These are phyloP conservation scores for Teunomyces gatunensis DNA, from an alignment of 805 yeast genomes.

Conservation along the genomic window DNA sequence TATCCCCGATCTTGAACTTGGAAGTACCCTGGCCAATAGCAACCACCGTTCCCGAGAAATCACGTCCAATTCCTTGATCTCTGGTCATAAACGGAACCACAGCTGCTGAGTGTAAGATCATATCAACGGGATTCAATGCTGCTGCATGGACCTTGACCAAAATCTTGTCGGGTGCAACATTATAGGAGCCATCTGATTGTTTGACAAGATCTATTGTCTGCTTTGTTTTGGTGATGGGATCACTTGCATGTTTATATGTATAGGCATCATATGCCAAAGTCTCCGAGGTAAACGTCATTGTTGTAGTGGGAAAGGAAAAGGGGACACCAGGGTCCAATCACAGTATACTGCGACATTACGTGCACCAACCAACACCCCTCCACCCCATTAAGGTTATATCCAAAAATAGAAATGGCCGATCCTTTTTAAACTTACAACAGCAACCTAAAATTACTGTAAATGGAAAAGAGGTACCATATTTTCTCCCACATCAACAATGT, in stretches of 20 bases:
- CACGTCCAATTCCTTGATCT: conserved; percentile 28
- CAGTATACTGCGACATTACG: no score
- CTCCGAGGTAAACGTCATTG: conserved; percentile 12
- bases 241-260: conserved; percentile 15
- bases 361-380: no score
- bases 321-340: neutral
- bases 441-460: no score
- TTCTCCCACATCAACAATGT: no score
- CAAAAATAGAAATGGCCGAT: no score
- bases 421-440: no score
- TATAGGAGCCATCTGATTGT: conserved; percentile 13
- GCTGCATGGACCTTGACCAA: conserved; percentile 31
- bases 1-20: conserved; percentile 25
- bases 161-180: conserved; percentile 15
- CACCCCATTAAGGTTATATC: no score
- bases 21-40: conserved; percentile 28
- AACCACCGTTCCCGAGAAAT: conserved; percentile 32
- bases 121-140: conserved; percentile 35
- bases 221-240: conserved; percentile 12
- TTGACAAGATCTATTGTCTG: conserved; percentile 9
- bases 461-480: no score
- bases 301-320: neutral
- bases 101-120: conserved; percentile 18
- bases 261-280: conserved; percentile 19
- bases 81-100: conserved; percentile 8